Evolutionary conservation across 257 asterid species (phyloP), one percentile per base, ranked within the genome.

Genomic region (Fraxinus americana): DNA sequence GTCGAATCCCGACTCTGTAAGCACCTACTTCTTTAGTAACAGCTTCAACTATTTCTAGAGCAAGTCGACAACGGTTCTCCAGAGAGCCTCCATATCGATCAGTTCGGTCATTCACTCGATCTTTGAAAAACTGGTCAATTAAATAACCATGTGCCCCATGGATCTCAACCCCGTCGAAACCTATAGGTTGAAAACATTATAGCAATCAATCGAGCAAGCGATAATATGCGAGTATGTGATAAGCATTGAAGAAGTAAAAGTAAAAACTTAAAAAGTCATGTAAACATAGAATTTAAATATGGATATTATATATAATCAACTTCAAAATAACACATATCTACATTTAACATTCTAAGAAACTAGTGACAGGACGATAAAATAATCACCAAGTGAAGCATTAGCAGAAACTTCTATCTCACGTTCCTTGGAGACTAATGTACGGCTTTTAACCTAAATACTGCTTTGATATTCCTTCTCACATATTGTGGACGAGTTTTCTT

Each of bases 81-180:
- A 91, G 68, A 12, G 87, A 84, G 11, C 97, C 96, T 7, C 93
- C 97, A 25, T 93, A 90, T 69, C 88, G 78, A 70, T 93, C 97
- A 0, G 90, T 91, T 14, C 97, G 79, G 69, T 91, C 92, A 13
- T 91, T 91, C 45, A 82, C 87, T 79, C 83, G 83, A 73, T 91
- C 97, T 83, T 93, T 93, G 73, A 91, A 7, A 72, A 93, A 91
- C 79, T 93, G 94, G 70, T 93, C 97, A 13, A 91, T 80, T 29
- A 89, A 88, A 30, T 83, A 93, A 29, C 97, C 96, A 13, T 89
- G 88, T 10, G 94, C 97, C 2, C 94, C 96, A 2, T 91, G 97
- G 76, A 91, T 80, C 86, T 93, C 96, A 29, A 93, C 82, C 72
- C 98, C 97, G 67, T 93, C 97, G 29, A 93, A 90, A 30, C 94